Conservation (phyloP, 1,284 basidiomycete species). For the Pisolithus thermaeus region DNA sequence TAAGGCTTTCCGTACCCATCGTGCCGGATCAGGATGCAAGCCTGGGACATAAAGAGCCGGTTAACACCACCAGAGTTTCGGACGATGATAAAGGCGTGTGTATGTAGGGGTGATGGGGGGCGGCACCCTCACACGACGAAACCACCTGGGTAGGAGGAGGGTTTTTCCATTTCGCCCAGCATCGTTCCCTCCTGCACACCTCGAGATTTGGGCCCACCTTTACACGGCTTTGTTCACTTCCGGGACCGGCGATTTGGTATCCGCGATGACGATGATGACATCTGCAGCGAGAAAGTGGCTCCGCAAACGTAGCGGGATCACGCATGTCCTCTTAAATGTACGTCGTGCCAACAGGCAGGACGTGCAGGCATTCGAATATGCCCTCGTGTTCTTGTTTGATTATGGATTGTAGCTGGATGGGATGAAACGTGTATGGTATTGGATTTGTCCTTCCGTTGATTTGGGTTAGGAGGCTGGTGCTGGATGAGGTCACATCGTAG, state of each 20-base stretch:
- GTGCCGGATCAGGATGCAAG: not conserved
- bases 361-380: slow-evolving; percentile 57
- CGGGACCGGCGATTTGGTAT: slow-evolving; percentile 10
- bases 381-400: slow-evolving; percentile 32
- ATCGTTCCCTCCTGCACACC: slow-evolving; percentile 39
- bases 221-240: slow-evolving; percentile 22
- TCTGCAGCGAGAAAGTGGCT: slow-evolving; percentile 66
- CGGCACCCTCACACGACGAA: slow-evolving; percentile 69
- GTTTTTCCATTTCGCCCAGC: slow-evolving; percentile 77
- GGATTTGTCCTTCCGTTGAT: not conserved
- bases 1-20: slow-evolving; percentile 14
- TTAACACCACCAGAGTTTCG: not conserved
- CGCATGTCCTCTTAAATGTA: slow-evolving; percentile 77
- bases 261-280: slow-evolving; percentile 65
- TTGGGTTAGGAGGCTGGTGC: slow-evolving; percentile 33
- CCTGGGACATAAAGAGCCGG: not conserved
- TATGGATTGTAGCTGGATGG: slow-evolving; percentile 48
- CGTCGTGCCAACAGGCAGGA: slow-evolving; percentile 70
- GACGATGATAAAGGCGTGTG: not conserved
- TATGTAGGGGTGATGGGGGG: not conserved
- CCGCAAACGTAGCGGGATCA: slow-evolving; percentile 49
- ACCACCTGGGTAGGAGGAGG: slow-evolving; percentile 76
- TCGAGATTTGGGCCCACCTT: slow-evolving; percentile 36
- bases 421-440: slow-evolving; percentile 41
- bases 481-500: slow-evolving; percentile 28